These are phyloP conservation scores for Mortierella alpina DNA, from an alignment of 192 early-diverging fungal species.

Conservation along the genomic window DNA sequence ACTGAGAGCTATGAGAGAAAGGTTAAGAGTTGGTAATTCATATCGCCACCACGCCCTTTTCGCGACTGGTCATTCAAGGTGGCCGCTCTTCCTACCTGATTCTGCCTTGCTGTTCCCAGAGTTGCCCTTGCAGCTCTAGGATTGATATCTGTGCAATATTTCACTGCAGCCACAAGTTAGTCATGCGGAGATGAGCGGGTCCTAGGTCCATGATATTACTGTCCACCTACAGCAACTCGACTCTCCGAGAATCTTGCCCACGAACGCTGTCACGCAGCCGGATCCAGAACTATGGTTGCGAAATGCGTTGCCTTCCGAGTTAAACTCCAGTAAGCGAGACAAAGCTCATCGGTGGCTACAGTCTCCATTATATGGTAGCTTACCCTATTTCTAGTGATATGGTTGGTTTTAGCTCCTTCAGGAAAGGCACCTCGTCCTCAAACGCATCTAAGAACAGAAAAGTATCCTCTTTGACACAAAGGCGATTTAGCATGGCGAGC, in stretches of 20 bases:
- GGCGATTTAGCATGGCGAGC: neutral
- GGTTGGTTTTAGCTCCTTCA: constrained; percentile 67
- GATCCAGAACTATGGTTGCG: constrained; percentile 73
- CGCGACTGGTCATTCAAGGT: neutral
- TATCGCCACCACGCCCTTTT: neutral
- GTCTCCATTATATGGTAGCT: neutral
- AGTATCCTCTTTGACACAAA: constrained; percentile 80
- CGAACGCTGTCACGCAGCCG: constrained; percentile 87
- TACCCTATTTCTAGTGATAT: constrained; percentile 91
- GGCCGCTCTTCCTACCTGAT: constrained; percentile 37
- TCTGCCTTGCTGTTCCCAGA: constrained; percentile 66
- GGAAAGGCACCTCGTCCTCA: constrained; percentile 73
- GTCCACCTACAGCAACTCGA: constrained; percentile 51
- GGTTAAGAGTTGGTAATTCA: neutral
- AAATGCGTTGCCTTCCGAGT: neutral
- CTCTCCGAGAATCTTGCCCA: constrained; percentile 64
- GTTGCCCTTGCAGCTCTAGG: constrained; percentile 76
- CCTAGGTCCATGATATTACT: neutral
- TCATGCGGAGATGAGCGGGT: neutral
- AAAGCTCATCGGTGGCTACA: neutral
- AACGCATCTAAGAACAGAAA: constrained; percentile 93
- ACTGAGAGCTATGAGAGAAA: constrained; percentile 58
- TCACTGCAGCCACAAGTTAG: constrained; percentile 51
- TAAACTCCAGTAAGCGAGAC: neutral
- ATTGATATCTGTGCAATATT: constrained; percentile 88